Conservation (phyloP, 2,329 filamentous ascomycete species). For the Fusarium sp. region DNA sequence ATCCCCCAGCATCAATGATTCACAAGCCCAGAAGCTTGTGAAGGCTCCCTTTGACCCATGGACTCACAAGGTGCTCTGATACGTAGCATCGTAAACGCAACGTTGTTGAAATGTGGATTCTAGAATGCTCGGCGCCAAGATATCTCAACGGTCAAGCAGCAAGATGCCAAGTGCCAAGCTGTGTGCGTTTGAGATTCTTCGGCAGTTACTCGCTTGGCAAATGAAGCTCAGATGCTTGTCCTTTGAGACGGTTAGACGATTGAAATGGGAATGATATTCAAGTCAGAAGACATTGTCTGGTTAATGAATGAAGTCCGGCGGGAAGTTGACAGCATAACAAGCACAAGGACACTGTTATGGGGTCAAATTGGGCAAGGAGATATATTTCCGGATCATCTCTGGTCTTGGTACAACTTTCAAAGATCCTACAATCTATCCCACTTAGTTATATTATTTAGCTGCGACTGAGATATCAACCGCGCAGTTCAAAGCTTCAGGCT, state of each 20-base stretch:
- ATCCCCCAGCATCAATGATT: no score
- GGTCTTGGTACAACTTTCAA: neutral
- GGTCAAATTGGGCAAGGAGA: neutral
- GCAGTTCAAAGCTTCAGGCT: no score
- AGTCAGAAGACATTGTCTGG: neutral
- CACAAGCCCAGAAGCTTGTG: neutral
- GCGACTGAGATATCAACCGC: no score
- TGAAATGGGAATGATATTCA: neutral
- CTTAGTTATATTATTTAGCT: no score
- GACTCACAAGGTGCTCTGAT: neutral
- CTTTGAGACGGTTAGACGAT: neutral
- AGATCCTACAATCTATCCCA: no score
- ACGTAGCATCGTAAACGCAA: neutral
- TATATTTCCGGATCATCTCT: neutral
- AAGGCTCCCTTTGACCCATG: neutral
- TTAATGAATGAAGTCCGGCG: neutral
- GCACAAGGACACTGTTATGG: neutral
- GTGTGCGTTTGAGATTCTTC: neutral
- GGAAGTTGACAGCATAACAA: neutral
- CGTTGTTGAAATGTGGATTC: neutral
- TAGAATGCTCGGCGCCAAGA: slow-evolving; percentile 15
- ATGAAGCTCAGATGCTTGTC: neutral
- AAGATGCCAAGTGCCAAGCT: slow-evolving; percentile 5
- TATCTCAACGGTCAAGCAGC: neutral
- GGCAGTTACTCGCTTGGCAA: neutral